Evolutionary conservation across 805 yeast genomes (phyloP), one percentile per base, ranked within the genome.

Genomic region (Pichia scutulata): DNA sequence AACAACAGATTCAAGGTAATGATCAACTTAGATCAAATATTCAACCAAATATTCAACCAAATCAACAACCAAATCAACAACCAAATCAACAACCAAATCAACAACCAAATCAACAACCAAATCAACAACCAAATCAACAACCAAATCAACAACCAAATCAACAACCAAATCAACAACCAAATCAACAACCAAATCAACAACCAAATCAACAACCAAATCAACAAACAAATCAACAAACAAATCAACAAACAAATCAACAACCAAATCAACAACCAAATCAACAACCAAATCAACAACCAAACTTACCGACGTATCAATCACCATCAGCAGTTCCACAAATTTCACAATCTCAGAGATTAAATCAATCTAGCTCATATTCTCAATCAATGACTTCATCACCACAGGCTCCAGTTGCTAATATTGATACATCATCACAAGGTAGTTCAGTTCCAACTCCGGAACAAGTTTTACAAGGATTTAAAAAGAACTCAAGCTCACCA

Each of bases 1-100:
- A 74, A 53, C 71, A 71, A 30, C 54, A 56, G 13, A 60, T 56
- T 28, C 76, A 72, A 56, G 68, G 65, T 48, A 70, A 66, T 49
- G 62, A 57, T 28, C 64, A 59, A 46, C 60, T 54, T 18, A 51
- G 47, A 25, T 43, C 37, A 39, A 36, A 24, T 14, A 45, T 36
- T n/a, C 56, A 48, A 19, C 39, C 25, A 8, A 33, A 30, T 23
- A 50, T 26, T 33, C 55, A 55, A 37, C 67, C 61, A 41, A 48
- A 28, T 14, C 33, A 16, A 10, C 44, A 14, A n/a, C 50, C n/a
- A 13, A 47, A 21, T 25, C 43, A n/a, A 25, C 49, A 23, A 22
- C 30, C 42, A 42, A n/a, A 40, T 24, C 7, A 16, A 7, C 24
- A 48, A 26, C 25, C 25, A 10, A 22, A 33, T 10, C n/a, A 18